Evolutionary conservation across 2,329 filamentous ascomycete species (phyloP).

Genomic region (Cytospora chrysosperma): DNA sequence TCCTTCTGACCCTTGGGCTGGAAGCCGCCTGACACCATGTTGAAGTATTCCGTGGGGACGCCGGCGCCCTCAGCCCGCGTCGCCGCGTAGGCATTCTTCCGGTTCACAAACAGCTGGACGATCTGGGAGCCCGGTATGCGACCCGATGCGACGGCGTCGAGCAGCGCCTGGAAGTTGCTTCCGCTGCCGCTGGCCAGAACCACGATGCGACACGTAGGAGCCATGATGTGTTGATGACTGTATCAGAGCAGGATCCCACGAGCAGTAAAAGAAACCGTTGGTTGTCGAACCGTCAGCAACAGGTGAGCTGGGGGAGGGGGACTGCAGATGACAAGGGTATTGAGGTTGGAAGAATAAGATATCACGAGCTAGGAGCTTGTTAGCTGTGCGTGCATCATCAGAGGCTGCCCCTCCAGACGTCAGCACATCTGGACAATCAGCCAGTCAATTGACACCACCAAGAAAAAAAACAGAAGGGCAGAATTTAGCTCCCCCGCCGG

Average conservation of each 20-base stretch:
- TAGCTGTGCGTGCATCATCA: background rate
- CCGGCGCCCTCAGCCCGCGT: constrained; percentile 44
- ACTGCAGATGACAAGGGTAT: background rate
- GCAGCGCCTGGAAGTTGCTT: constrained; percentile 75
- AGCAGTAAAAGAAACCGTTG: background rate
- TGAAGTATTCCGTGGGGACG: constrained; percentile 79
- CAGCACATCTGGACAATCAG: background rate
- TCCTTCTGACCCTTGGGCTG: constrained; percentile 59
- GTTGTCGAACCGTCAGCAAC: background rate
- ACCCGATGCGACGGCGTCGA: constrained; percentile 45
- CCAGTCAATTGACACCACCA: too few species aligned
- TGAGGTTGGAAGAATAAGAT: background rate
- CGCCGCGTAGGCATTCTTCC: constrained; percentile 46
- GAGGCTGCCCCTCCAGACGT: constrained; percentile 10
- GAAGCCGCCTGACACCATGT: constrained; percentile 72
- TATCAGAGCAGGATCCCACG: background rate
- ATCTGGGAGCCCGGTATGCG: constrained; percentile 44
- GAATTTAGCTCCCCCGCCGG: background rate
- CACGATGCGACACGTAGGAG: constrained; percentile 50
- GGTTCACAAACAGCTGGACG: constrained; percentile 48
- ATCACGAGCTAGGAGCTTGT: background rate
- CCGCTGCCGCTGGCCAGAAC: constrained; percentile 74
- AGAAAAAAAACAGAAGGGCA: too few species aligned
- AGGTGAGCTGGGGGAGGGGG: background rate
- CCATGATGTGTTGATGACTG: constrained; percentile 1